Evolutionary conservation across 495 filamentous ascomycete species (phyloP).

Genomic region (Aspergillus campestris): DNA sequence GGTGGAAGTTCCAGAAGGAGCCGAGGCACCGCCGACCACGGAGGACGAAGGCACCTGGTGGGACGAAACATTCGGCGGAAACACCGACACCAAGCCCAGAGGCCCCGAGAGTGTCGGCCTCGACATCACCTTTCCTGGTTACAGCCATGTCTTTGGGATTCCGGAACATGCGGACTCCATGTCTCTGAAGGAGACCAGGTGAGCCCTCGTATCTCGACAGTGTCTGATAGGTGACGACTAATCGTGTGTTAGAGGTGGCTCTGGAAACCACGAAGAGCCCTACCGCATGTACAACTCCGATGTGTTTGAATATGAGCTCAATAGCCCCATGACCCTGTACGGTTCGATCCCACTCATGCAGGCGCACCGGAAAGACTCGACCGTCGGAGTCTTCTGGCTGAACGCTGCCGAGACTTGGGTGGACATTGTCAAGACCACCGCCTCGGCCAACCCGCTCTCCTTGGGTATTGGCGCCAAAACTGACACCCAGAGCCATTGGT

Average conservation of each 20-base stretch:
- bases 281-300: slow-evolving; percentile 94
- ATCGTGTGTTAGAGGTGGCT: slow-evolving; percentile 50
- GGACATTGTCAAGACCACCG: slow-evolving; percentile 79
- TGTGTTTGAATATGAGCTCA: slow-evolving; percentile 93
- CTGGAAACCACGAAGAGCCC: slow-evolving; percentile 79
- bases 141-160: slow-evolving; percentile 89
- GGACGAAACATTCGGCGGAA: slow-evolving; percentile 92
- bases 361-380: slow-evolving; percentile 85
- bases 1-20: slow-evolving; percentile 53
- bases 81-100: slow-evolving; percentile 85
- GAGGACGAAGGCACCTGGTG: slow-evolving; percentile 87
- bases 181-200: slow-evolving; percentile 80
- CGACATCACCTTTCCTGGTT: slow-evolving; percentile 86
- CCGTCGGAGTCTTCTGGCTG: slow-evolving; percentile 97
- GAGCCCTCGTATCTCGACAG: slow-evolving; percentile 1
- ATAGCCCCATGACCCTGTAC: slow-evolving; percentile 98
- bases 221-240: slow-evolving; percentile 7
- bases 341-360: slow-evolving; percentile 96
- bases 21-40: slow-evolving; percentile 28
- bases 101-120: slow-evolving; percentile 84
- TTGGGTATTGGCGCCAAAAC: slow-evolving; percentile 61
- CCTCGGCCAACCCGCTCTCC: slow-evolving; percentile 64
- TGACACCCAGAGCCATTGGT: slow-evolving; percentile 88
- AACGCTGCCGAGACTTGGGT: slow-evolving; percentile 97
- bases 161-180: slow-evolving; percentile 87